Percentiles rank a stretch among this genome's conserved stretches.
Evolutionary conservation across 331 rosid species (phyloP).

Genomic region (Dryas integrifolia): DNA sequence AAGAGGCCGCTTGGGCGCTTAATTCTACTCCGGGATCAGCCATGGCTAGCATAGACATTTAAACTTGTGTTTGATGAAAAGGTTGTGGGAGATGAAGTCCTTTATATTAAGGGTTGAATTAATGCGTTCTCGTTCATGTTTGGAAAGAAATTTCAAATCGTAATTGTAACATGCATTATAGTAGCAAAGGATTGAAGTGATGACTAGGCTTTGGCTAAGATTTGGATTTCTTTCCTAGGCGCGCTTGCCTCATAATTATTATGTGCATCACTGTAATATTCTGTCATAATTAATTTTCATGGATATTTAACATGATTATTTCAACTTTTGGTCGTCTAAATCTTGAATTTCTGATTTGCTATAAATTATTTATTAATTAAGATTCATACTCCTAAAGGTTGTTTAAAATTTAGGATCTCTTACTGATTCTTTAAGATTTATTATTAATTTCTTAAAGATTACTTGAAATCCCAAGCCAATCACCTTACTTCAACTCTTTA

Average conservation of each 20-base stretch:
- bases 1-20: too few species aligned
- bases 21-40: background rate
- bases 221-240: slow-evolving; percentile 4
- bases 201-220: background rate
- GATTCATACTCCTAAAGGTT: background rate
- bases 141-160: slow-evolving; percentile 34
- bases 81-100: slow-evolving; percentile 14
- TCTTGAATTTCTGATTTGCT: too few species aligned
- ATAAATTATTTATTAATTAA: too few species aligned
- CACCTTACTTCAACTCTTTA: too few species aligned
- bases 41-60: slow-evolving; percentile 13
- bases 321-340: too few species aligned
- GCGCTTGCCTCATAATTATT: background rate
- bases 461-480: too few species aligned
- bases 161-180: slow-evolving; percentile 17
- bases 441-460: too few species aligned
- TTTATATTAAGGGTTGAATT: slow-evolving; percentile 37
- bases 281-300: too few species aligned
- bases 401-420: too few species aligned
- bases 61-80: slow-evolving; percentile 7
- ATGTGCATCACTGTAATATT: too few species aligned
- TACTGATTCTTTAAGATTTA: too few species aligned
- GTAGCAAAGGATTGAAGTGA: slow-evolving; percentile 20
- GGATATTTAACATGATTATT: too few species aligned
- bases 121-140: slow-evolving; percentile 25